Percentiles rank a stretch among this genome's conserved stretches.
Evolutionary conservation across 148 eudicot genomes (phyloP).

Genomic region (Rhododendron simsii): DNA sequence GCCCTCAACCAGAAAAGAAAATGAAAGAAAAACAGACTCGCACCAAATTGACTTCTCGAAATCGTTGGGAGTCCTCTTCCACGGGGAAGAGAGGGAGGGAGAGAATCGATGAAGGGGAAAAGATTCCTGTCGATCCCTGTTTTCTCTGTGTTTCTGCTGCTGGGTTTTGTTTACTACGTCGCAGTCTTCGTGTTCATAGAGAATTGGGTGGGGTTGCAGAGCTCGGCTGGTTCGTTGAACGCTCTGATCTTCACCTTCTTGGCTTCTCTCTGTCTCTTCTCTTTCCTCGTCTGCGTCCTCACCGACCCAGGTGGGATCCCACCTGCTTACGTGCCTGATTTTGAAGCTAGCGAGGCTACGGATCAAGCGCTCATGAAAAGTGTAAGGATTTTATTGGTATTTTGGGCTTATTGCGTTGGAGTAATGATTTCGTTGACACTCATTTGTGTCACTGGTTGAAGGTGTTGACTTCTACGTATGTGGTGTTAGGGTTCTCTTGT

Average conservation of each 20-base stretch:
- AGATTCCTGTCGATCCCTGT: conserved; percentile 39
- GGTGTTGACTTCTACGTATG: background rate
- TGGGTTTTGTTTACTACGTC: conserved; percentile 41
- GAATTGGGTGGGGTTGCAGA: conserved; percentile 37
- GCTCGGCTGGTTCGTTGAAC: conserved; percentile 41
- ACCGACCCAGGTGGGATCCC: conserved; percentile 60
- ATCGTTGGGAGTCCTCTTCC: background rate
- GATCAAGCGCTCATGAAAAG: conserved; percentile 33
- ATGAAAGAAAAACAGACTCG: background rate
- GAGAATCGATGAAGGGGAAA: conserved; percentile 25
- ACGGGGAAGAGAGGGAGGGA: background rate
- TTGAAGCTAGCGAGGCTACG: conserved; percentile 33
- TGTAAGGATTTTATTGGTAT: conserved; percentile 22
- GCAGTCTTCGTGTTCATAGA: conserved; percentile 50
- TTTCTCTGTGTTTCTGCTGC: conserved; percentile 22
- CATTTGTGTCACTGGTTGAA: background rate
- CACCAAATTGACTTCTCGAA: background rate
- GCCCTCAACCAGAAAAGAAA: background rate
- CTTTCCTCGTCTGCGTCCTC: conserved; percentile 38
- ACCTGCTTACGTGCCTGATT: conserved; percentile 45
- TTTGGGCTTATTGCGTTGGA: background rate
- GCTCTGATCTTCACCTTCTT: conserved; percentile 44
- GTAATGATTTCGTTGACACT: background rate
- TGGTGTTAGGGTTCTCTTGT: too few species aligned
- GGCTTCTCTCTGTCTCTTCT: conserved; percentile 31